These are phyloP conservation scores for Monosiga brevicollis DNA, from an alignment of 78 protist species.

Conservation along the genomic window DNA sequence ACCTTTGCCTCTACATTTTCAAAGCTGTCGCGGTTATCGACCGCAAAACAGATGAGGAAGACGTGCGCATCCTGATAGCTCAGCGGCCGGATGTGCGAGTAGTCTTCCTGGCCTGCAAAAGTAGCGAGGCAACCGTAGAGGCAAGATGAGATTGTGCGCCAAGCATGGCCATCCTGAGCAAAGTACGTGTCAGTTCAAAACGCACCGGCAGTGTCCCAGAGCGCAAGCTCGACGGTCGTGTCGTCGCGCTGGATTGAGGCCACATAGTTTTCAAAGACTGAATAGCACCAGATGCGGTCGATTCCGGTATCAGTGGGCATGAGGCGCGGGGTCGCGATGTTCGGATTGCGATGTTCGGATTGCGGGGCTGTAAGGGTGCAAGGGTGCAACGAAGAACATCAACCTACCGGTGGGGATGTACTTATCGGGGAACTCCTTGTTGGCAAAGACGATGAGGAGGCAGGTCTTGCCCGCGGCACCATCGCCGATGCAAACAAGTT, in stretches of 20 bases:
- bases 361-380: no score
- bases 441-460: neutral
- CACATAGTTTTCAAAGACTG: neutral
- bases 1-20: neutral
- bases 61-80: neutral
- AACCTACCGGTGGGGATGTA: no score
- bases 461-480: neutral
- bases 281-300: no score
- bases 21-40: neutral
- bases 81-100: neutral
- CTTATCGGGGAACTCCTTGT: neutral
- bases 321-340: no score
- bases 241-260: neutral
- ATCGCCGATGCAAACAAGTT: neutral
- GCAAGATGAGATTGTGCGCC: no score
- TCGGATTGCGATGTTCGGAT: no score
- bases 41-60: neutral
- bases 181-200: no score
- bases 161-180: no score
- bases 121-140: no score
- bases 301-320: no score
- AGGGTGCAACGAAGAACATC: no score
- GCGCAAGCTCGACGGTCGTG: neutral
- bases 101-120: neutral
- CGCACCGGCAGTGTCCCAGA: neutral